Conservation (phyloP, 1,284 basidiomycete species). For the Melanopsichium pennsylvanicum region DNA sequence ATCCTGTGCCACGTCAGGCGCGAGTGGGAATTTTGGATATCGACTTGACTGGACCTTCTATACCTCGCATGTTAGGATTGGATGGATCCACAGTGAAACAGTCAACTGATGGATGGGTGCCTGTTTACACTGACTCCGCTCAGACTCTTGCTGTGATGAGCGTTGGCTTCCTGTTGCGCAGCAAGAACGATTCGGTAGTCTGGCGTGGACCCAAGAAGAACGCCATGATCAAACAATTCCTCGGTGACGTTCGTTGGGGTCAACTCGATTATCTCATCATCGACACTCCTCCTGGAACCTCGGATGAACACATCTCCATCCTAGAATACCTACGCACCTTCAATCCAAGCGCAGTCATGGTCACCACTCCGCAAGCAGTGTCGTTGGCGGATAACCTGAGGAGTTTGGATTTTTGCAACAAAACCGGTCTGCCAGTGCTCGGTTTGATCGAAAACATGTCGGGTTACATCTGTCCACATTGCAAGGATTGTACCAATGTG, state of each 20-base stretch:
- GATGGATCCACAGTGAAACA: conserved; percentile 79
- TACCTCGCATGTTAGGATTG: conserved; percentile 95
- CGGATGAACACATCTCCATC: conserved; percentile 95
- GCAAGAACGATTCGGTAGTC: conserved; percentile 89
- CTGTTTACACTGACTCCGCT: conserved; percentile 75
- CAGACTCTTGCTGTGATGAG: conserved; percentile 87
- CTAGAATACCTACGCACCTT: conserved; percentile 82
- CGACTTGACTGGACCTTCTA: conserved; percentile 94
- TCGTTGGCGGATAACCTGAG: conserved; percentile 94
- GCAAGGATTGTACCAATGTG: conserved; percentile 87
- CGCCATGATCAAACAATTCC: conserved; percentile 98
- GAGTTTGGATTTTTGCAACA: conserved; percentile 90
- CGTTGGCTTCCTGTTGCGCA: conserved; percentile 91
- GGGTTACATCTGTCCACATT: conserved; percentile 89
- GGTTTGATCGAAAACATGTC: conserved; percentile 99
- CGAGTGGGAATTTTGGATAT: conserved; percentile 89
- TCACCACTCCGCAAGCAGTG: conserved; percentile 97
- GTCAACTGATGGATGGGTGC: conserved; percentile 95
- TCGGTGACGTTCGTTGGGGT: conserved; percentile 95
- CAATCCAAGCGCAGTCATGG: conserved; percentile 81
- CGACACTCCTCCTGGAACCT: conserved; percentile 95
- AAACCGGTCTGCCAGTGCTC: conserved; percentile 84
- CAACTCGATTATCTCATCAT: conserved; percentile 94
- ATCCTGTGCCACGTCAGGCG: neutral
- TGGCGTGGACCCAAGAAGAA: conserved; percentile 99